Base-by-base conservation (phyloP, 164 flowering plant species). In the Vitis cinerea region DNA sequence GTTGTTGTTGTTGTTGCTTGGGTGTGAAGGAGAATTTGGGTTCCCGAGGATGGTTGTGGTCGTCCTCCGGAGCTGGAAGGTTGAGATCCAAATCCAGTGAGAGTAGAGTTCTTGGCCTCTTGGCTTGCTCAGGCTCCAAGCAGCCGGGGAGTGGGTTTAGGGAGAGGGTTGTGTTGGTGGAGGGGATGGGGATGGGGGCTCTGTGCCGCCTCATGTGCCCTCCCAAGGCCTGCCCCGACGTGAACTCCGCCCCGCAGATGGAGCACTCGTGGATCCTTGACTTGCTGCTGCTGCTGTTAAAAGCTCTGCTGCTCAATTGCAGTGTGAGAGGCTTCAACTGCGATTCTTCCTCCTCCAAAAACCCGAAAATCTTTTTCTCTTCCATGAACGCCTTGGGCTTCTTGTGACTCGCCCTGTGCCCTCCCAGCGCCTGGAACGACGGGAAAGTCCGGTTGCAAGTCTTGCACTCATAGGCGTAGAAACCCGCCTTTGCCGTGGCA, bases 131-230 rank as follows among this genome's bases (percentile, higher is more conserved):
- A 29, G 67, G 30, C 44, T 80, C 86, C 5, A 67, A 16, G 57
- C 44, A 3, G 53, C 56, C 1, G 15, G 17, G 56, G 48, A 59
- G 17, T 57, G 74, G 65, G 5, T 64, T 71, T 15, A 75, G 14
- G 3, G 82, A 64, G 59, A 79, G 63, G 29, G 73, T 23, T 0
- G 83, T 70, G 44, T 13, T 68, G 54, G 74, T 29, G 17, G 44
- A 3, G 44, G 44, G 44, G 44, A 37, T 6, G 14, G 65, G 9
- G 11, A 62, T n/a, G 8, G 72, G 49, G 6, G 75, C 67, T 23
- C 92, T 63, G 69, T 92, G 97, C 52, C 94, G 74, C 69, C 95
- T 80, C 97, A 90, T 92, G 71, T 92, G 97, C 9, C 94, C 97
- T 0, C 97, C 97, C 17, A 92, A 71, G 6, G 94, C 97, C 63